A percentile compares a stretch with the other conserved stretches of the same genome.
Evolutionary conservation across 768 basidiomycete genomes (phyloP).

Genomic region (Xanthoconium purpureum): DNA sequence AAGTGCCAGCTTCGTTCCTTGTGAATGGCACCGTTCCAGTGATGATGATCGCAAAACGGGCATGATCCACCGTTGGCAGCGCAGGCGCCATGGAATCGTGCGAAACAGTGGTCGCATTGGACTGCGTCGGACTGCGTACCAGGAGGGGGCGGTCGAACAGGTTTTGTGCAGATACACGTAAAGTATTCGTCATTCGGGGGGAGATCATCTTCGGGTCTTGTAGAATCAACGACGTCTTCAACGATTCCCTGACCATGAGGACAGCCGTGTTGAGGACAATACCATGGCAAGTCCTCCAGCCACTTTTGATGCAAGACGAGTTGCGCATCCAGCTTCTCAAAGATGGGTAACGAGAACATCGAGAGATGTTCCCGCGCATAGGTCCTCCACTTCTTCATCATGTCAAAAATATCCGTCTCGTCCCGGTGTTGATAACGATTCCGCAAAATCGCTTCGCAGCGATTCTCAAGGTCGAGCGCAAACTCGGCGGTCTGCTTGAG

Average conservation of each 20-base stretch:
- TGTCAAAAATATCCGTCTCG: constrained; percentile 64
- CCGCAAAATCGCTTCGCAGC: constrained; percentile 71
- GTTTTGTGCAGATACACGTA: constrained; percentile 76
- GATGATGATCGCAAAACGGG: constrained; percentile 88
- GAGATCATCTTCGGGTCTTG: constrained; percentile 72
- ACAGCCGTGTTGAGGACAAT: constrained; percentile 61
- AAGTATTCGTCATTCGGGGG: constrained; percentile 80
- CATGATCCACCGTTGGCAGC: constrained; percentile 88
- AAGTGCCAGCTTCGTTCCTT: constrained; percentile 85
- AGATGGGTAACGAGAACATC: constrained; percentile 71
- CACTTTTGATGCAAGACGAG: constrained; percentile 65
- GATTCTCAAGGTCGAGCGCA: constrained; percentile 72
- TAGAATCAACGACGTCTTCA: constrained; percentile 72
- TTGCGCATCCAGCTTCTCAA: constrained; percentile 70
- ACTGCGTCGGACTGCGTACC: constrained; percentile 78
- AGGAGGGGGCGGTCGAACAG: constrained; percentile 77
- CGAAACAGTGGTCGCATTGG: constrained; percentile 87
- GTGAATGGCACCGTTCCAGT: constrained; percentile 84
- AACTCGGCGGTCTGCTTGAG: constrained; percentile 70
- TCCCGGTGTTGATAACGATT: constrained; percentile 55
- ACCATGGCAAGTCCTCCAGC: constrained; percentile 78
- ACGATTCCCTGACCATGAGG: constrained; percentile 63
- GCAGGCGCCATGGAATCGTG: constrained; percentile 81
- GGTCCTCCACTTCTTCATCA: constrained; percentile 68
- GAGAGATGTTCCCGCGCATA: constrained; percentile 69